Conservation (phyloP, 2,329 filamentous ascomycete genomes). For the Neospermospora avenae region DNA sequence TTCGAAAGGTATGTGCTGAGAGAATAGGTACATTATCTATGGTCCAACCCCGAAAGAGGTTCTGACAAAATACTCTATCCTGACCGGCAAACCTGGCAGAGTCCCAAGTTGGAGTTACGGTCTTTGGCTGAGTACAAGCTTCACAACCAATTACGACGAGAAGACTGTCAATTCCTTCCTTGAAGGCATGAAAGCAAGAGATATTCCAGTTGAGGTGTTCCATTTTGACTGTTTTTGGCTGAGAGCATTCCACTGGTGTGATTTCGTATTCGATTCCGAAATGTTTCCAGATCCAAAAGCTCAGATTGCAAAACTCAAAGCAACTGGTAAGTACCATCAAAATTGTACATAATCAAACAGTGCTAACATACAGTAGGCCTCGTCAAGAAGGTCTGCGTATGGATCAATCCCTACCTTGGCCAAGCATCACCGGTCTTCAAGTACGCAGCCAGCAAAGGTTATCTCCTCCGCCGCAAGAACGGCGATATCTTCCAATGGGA, state of each 20-base stretch:
- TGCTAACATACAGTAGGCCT: conserved; percentile 46
- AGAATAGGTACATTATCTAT: conserved; percentile 60
- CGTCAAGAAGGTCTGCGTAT: conserved; percentile 49
- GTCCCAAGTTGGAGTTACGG: conserved; percentile 74
- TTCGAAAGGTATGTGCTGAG: neutral
- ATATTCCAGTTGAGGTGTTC: conserved; percentile 58
- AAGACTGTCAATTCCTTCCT: conserved; percentile 55
- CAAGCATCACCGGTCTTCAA: conserved; percentile 58
- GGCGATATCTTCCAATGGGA: conserved; percentile 63
- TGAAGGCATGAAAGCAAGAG: conserved; percentile 53
- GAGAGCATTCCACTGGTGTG: conserved; percentile 62
- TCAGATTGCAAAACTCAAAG: conserved; percentile 52
- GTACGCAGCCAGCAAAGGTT: conserved; percentile 53
- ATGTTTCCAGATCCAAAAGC: conserved; percentile 57
- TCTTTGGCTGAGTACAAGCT: conserved; percentile 71
- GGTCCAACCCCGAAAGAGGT: conserved; percentile 71
- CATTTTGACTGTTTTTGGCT: conserved; percentile 65
- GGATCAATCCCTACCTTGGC: conserved; percentile 61
- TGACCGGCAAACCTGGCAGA: conserved; percentile 63
- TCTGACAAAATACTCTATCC: conserved; percentile 60
- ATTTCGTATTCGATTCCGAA: conserved; percentile 56
- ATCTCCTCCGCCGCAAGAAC: conserved; percentile 56
- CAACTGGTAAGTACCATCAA: conserved; percentile 35
- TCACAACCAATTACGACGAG: conserved; percentile 60
- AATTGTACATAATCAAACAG: conserved; percentile 42